A percentile compares a stretch with the other conserved stretches of the same genome.
Conservation (phyloP, 768 basidiomycete genomes). For the Agaricus blazei region DNA sequence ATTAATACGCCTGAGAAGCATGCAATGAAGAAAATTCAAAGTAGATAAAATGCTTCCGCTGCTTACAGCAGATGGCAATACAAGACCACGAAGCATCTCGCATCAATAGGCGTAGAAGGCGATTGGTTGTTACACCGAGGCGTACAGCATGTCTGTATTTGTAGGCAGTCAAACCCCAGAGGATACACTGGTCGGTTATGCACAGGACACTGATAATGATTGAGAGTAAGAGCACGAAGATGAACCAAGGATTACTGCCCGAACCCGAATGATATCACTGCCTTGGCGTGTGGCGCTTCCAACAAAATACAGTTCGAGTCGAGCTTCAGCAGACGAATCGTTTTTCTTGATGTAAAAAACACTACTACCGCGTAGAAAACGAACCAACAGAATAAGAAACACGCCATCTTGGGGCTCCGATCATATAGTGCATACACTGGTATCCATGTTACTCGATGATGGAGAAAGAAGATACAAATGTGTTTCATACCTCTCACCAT, state of each 20-base stretch:
- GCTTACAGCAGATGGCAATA: not conserved
- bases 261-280: not conserved
- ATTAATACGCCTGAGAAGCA: not conserved
- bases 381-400: not conserved
- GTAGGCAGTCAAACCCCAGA: not conserved
- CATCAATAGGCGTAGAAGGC: not conserved
- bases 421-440: not conserved
- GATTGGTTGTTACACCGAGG: not conserved
- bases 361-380: not conserved
- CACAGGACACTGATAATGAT: not conserved
- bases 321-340: not conserved
- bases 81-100: not conserved
- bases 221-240: not conserved
- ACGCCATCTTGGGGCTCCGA: not conserved
- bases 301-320: not conserved
- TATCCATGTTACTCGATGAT: not conserved
- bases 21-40: not conserved
- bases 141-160: not conserved
- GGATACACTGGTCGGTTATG: not conserved
- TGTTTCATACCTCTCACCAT: not conserved
- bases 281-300: not conserved
- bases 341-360: not conserved
- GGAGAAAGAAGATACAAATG: not conserved
- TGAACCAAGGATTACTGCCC: not conserved
- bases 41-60: not conserved